Conservation (phyloP, 495 filamentous ascomycete genomes). For the Podospora bellae-mahoneyi region DNA sequence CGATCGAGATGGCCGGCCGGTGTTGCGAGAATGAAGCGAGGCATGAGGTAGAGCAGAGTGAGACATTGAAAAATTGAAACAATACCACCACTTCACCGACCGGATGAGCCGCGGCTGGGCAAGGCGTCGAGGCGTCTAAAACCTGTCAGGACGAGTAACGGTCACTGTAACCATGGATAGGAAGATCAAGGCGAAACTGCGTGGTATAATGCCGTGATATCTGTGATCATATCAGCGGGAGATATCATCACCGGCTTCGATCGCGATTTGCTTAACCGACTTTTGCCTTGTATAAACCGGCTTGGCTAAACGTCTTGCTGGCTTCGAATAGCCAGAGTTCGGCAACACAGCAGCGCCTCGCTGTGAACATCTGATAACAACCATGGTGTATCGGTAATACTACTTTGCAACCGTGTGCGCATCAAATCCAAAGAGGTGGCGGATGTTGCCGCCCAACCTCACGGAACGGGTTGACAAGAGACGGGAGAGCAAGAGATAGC, state of each 20-base stretch:
- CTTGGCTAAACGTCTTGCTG: background rate
- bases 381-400: background rate
- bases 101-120: background rate
- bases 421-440: background rate
- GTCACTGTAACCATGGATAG: background rate
- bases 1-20: background rate
- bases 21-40: background rate
- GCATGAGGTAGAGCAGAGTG: background rate
- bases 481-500: background rate
- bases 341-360: background rate
- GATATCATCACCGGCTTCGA: slow-evolving; percentile 1
- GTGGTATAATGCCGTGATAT: background rate
- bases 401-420: background rate
- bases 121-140: background rate
- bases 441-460: background rate
- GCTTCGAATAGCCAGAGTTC: background rate
- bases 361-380: background rate
- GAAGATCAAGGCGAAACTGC: background rate
- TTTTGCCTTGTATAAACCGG: background rate
- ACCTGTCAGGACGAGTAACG: background rate
- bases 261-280: slow-evolving; percentile 3
- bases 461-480: background rate
- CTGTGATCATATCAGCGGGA: background rate
- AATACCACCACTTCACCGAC: background rate
- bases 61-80: background rate